Percentiles rank a stretch among this genome's conserved stretches.
Evolutionary conservation across 306 rosid species (phyloP).

Genomic region (Neltuma alba): DNA sequence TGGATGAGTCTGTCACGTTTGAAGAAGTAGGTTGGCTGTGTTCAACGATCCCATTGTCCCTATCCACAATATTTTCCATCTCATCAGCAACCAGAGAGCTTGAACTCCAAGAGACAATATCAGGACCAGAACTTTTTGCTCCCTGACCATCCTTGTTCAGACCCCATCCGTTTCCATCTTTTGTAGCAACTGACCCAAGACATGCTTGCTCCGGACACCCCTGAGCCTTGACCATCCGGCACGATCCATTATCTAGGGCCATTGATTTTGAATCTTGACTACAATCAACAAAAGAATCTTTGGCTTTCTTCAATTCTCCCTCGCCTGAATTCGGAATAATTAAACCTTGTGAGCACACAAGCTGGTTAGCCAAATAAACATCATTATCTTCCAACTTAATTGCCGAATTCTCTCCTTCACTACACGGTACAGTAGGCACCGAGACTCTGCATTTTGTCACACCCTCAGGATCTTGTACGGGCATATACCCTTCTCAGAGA

Average conservation of each 20-base stretch:
- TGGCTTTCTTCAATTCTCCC: slow-evolving; percentile 41
- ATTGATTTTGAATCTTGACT: slow-evolving; percentile 48
- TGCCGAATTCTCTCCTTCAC: slow-evolving; percentile 31
- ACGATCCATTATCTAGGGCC: slow-evolving; percentile 47
- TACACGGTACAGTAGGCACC: slow-evolving; percentile 33
- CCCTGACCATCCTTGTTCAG: slow-evolving; percentile 34
- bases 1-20: slow-evolving; percentile 75
- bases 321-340: slow-evolving; percentile 36
- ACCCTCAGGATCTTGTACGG: slow-evolving; percentile 33
- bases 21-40: slow-evolving; percentile 59
- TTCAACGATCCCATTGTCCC: slow-evolving; percentile 50
- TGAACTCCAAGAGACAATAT: slow-evolving; percentile 45
- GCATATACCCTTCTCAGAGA: slow-evolving; percentile 48
- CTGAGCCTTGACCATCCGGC: slow-evolving; percentile 34
- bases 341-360: slow-evolving; percentile 27
- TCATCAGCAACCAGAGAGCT: slow-evolving; percentile 53
- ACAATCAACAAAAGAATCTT: slow-evolving; percentile 40
- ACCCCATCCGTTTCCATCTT: slow-evolving; percentile 36
- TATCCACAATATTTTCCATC: slow-evolving; percentile 44
- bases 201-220: slow-evolving; percentile 39
- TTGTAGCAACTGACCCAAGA: slow-evolving; percentile 37
- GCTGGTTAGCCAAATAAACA: slow-evolving; percentile 32
- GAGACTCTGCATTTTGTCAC: slow-evolving; percentile 31
- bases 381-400: slow-evolving; percentile 59
- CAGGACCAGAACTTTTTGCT: slow-evolving; percentile 38